Evolutionary conservation across 2,329 filamentous ascomycete genomes (phyloP), one percentile per base, ranked within the genome.

Genomic region (Chaetoscypha palmicola): DNA sequence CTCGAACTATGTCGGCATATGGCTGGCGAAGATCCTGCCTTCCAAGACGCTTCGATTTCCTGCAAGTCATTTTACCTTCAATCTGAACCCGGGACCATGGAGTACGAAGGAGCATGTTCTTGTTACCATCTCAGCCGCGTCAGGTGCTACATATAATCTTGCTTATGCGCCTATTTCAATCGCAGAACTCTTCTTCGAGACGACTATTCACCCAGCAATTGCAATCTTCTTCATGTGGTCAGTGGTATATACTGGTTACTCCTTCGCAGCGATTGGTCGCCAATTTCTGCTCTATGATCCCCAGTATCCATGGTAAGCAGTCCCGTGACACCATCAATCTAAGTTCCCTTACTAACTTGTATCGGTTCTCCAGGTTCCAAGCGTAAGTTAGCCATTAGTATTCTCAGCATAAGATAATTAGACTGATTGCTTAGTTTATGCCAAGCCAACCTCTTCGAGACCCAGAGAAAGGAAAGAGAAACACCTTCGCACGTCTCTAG

Each of bases 221-320:
- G 71, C 70, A 1, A 69, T 78, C 21, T 74, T 77, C 57, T 80
- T 80, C 62, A 80, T 80, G 75, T 69, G 70, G 64, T 65, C 70
- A 1, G 76, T 76, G 23, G 73, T 77, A 0, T 77, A 71, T 63
- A 73, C 69, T 1, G 76, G 76, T 10, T 80, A 79, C 50, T 72
- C 72, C 0, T 78, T 74, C 54, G 76, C 76, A 2, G 75, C 75
- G 1, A 64, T 79, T 39, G 74, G 74, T 4, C 66, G 75, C 3
- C 70, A 77, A 45, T 68, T 79, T 17, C 58, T 79, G 7, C 63
- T 80, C 16, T 77, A 77, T 50, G 76, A 80, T 48, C 75, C 76
- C 0, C 67, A 72, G 33, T 77, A 74, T 46, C 67, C 71, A 2
- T 76, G 73, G 72, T 73, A 34, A 34, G n/a, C n/a, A 9, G 19